These are phyloP conservation scores for Saccharomyces hybrid DNA, from an alignment of 1,139 yeast genomes.

Conservation along the genomic window DNA sequence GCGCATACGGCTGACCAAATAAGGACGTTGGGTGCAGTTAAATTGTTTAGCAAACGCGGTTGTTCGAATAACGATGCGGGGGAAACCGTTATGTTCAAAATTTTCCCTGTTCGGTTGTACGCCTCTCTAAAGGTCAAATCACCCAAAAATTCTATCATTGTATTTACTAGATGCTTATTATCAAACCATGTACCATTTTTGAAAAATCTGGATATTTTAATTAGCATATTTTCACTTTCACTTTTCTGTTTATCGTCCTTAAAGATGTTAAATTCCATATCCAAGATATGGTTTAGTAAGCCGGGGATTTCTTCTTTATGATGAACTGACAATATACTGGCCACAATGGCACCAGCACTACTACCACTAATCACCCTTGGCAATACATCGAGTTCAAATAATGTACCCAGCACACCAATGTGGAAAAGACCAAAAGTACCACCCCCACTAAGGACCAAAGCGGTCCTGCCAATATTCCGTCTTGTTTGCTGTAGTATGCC, in stretches of 20 bases:
- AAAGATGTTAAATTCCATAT: constrained; percentile 66
- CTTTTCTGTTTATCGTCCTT: constrained; percentile 45
- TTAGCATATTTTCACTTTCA: constrained; percentile 38
- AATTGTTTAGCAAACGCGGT: constrained; percentile 78
- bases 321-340: constrained; percentile 77
- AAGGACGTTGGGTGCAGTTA: constrained; percentile 91
- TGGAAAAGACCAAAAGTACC: constrained; percentile 90
- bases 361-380: constrained; percentile 91
- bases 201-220: constrained; percentile 42
- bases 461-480: constrained; percentile 88
- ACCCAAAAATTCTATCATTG: constrained; percentile 75
- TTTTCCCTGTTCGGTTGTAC: constrained; percentile 75
- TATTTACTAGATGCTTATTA: constrained; percentile 58
- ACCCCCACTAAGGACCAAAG: constrained; percentile 87
- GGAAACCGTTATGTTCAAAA: constrained; percentile 83
- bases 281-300: constrained; percentile 47
- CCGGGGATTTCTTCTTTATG: constrained; percentile 63
- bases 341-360: constrained; percentile 95
- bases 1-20: constrained; percentile 98
- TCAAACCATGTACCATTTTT: constrained; percentile 80
- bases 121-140: constrained; percentile 94
- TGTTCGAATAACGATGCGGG: constrained; percentile 77
- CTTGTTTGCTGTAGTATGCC: constrained; percentile 83
- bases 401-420: constrained; percentile 78
- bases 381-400: constrained; percentile 62